Base-by-base conservation (phyloP, 208 protist genomes). In the Vickermania ingenoplastis region DNA sequence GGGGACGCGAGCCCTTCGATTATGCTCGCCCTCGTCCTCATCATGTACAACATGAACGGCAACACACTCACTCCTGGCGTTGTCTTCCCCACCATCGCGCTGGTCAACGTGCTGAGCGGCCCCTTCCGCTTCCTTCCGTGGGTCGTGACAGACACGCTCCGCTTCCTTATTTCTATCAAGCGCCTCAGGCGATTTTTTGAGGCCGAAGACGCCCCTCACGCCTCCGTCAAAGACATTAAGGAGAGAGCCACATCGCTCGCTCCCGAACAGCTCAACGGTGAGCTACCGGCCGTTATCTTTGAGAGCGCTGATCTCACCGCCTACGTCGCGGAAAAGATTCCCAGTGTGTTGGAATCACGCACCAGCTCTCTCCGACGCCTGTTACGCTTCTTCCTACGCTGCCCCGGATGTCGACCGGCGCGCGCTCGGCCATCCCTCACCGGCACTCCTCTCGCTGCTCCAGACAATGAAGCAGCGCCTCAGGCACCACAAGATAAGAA, bases 51-150 rank as follows among this genome's bases (percentile, higher is more conserved):
- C 49, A 5, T 73, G 0, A 54, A 55, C 7, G 87, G 87, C 3
- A 50, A 84, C 41, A 51, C 67, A 23, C 79, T 98, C 14, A 87
- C 63, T 0, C 74, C 90, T 1, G 61, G 81, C 24, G 70, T 92
- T 7, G 91, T 94, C 0, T 97, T 97, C 55, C 90, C 93, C 1
- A 57, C 86, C 23, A 81, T 98, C 28, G 60, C 83, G 3, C 79
- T 97, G 41, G 86, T 98, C 49, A 83, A 87, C 65, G 77, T 95
- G 7, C 77, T 98, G 41, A 75, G 83, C 23, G 71, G 89, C 28
- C 92, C 94, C 2, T 90, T 96, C 41, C 81, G 90, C 36, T 84
- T 93, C 77, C 78, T 97, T n/a, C 93, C 95, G 1, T 63, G 67
- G 3, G 59, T 93, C 3, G 27, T 97, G 23, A 81, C 67, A 13